Conservation (phyloP, 371 early-diverging fungal species). For the Apophysomyces variabilis region DNA sequence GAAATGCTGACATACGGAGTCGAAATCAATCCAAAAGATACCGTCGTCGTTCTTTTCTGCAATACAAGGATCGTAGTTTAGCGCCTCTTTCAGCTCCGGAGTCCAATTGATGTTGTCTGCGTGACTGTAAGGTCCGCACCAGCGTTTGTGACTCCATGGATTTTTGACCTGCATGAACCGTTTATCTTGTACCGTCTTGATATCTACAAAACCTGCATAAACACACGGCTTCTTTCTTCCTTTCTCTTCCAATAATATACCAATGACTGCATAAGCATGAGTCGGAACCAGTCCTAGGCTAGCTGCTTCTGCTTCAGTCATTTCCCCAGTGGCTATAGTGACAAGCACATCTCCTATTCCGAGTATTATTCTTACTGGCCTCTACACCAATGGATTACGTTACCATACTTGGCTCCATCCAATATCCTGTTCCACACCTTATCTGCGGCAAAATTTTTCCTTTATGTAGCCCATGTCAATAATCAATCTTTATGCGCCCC, state of each 20-base stretch:
- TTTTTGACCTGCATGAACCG: slow-evolving; percentile 76
- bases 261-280: slow-evolving; percentile 91
- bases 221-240: not conserved
- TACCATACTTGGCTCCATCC: slow-evolving; percentile 73
- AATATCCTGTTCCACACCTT: slow-evolving; percentile 77
- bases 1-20: slow-evolving; percentile 76
- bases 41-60: slow-evolving; percentile 76
- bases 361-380: not conserved
- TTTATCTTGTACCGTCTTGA: slow-evolving; percentile 34
- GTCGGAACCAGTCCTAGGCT: slow-evolving; percentile 80
- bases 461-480: slow-evolving; percentile 16
- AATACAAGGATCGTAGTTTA: slow-evolving; percentile 72
- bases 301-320: slow-evolving; percentile 72
- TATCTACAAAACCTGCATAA: slow-evolving; percentile 22
- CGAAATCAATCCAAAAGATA: slow-evolving; percentile 89
- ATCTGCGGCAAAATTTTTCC: slow-evolving; percentile 62
- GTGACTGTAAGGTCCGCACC: slow-evolving; percentile 85
- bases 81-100: slow-evolving; percentile 57
- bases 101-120: slow-evolving; percentile 78
- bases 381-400: not conserved
- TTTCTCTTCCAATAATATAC: slow-evolving; percentile 15
- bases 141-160: slow-evolving; percentile 90
- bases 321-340: slow-evolving; percentile 73
- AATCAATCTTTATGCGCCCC: not conserved
- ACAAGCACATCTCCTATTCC: slow-evolving; percentile 61